phyloP scores from a whole-genome alignment of 2,329 filamentous ascomycete species.

The Fusarium sp. region DNA sequence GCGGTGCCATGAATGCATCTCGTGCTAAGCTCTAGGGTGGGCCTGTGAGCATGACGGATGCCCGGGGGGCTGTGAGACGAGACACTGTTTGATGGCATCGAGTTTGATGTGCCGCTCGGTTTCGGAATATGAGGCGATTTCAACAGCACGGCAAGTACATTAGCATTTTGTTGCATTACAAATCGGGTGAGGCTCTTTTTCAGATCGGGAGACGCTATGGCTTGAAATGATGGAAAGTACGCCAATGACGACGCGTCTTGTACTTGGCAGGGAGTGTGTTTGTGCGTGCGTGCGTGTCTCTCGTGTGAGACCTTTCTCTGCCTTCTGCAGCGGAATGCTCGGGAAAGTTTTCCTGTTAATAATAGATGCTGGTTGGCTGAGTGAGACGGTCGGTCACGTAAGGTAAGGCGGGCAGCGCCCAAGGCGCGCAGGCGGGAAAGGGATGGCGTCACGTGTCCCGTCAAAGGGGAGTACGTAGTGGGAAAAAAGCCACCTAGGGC shows the following conservation, averaged over 20 bases:
- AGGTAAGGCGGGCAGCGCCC: background rate
- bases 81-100: background rate
- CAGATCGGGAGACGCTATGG: conserved; percentile 16
- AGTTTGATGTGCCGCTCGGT: background rate
- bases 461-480: background rate
- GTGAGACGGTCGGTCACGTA: background rate
- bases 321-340: background rate
- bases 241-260: conserved; percentile 18
- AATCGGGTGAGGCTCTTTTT: background rate
- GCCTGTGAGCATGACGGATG: background rate
- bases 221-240: conserved; percentile 24
- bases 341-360: background rate
- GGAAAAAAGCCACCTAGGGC: background rate
- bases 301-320: background rate
- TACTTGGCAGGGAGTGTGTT: background rate
- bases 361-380: background rate
- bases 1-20: background rate
- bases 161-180: background rate
- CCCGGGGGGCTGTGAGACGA: background rate
- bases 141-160: background rate
- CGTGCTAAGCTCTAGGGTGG: background rate
- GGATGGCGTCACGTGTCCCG: background rate
- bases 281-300: background rate
- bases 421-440: background rate
- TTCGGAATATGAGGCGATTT: background rate